Evolutionary conservation across 208 protist genomes (phyloP).

Genomic region (Crithidia sp.): DNA sequence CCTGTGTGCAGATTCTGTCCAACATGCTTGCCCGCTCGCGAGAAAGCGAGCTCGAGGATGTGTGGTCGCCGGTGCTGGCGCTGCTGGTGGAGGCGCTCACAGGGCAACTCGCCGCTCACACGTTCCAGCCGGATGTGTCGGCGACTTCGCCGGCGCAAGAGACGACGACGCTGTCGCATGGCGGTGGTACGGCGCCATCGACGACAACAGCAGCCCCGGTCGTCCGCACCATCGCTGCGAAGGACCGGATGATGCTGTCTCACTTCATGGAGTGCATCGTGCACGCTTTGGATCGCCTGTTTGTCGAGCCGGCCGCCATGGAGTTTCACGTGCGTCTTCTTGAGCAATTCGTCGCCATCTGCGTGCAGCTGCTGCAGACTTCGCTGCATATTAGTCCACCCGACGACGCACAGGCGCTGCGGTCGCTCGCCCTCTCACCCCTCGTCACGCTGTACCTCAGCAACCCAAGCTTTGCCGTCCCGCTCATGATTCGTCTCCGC

Average conservation of each 20-base stretch:
- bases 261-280: constrained; percentile 31
- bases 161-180: background rate
- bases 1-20: constrained; percentile 55
- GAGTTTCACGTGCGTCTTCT: constrained; percentile 20
- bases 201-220: too few species aligned
- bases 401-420: constrained; percentile 18
- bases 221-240: constrained; percentile 8
- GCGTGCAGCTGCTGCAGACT: constrained; percentile 29
- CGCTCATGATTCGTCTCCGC: constrained; percentile 24
- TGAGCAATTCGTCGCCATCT: constrained; percentile 23
- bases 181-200: too few species aligned
- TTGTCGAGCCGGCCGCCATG: constrained; percentile 25
- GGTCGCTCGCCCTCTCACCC: constrained; percentile 29
- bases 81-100: constrained; percentile 31
- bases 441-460: constrained; percentile 33
- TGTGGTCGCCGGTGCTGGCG: constrained; percentile 28
- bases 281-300: constrained; percentile 31
- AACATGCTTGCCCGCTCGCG: constrained; percentile 38
- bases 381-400: constrained; percentile 11
- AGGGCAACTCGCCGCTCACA: constrained; percentile 5
- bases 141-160: background rate
- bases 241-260: constrained; percentile 17
- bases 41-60: constrained; percentile 19
- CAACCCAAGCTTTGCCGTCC: constrained; percentile 33
- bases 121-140: background rate